A percentile compares a stretch with the other conserved stretches of the same genome.
These are phyloP conservation scores for Glycine latifolia DNA, from an alignment of 306 rosid species.

Conservation along the genomic window DNA sequence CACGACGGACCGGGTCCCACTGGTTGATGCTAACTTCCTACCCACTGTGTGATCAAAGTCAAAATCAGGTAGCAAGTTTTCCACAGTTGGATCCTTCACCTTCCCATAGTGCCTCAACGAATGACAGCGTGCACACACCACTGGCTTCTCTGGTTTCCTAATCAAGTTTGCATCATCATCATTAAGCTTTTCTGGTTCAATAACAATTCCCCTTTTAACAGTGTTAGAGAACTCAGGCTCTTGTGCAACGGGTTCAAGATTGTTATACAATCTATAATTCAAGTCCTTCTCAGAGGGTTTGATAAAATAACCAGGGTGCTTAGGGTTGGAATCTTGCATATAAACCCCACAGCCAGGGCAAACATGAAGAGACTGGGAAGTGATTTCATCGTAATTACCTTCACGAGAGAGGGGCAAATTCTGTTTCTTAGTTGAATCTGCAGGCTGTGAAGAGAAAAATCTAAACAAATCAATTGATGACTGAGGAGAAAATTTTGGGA, in stretches of 20 bases:
- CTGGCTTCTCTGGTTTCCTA: conserved; percentile 64
- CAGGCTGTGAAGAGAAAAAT: conserved; percentile 48
- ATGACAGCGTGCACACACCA: conserved; percentile 91
- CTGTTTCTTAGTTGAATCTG: conserved; percentile 41
- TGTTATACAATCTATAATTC: conserved; percentile 55
- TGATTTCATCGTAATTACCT: conserved; percentile 78
- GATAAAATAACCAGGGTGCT: conserved; percentile 83
- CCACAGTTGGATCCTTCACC: no score
- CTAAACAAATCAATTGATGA: conserved; percentile 37
- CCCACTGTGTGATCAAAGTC: no score
- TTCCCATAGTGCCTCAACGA: conserved; percentile 73
- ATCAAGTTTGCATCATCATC: conserved; percentile 36
- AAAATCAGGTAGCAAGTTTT: no score
- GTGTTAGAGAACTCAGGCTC: conserved; percentile 76
- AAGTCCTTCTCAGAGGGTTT: conserved; percentile 76
- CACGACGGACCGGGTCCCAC: no score
- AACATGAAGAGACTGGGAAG: conserved; percentile 51
- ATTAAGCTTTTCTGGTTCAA: conserved; percentile 56
- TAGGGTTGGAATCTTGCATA: conserved; percentile 76
- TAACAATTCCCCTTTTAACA: conserved; percentile 71
- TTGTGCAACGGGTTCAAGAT: conserved; percentile 33
- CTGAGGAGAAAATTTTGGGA: conserved; percentile 14
- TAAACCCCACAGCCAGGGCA: conserved; percentile 96
- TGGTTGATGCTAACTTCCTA: no score
- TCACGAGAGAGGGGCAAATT: conserved; percentile 68